Conservation (phyloP, 495 filamentous ascomycete genomes). For the Penicillium bovifimosum region DNA sequence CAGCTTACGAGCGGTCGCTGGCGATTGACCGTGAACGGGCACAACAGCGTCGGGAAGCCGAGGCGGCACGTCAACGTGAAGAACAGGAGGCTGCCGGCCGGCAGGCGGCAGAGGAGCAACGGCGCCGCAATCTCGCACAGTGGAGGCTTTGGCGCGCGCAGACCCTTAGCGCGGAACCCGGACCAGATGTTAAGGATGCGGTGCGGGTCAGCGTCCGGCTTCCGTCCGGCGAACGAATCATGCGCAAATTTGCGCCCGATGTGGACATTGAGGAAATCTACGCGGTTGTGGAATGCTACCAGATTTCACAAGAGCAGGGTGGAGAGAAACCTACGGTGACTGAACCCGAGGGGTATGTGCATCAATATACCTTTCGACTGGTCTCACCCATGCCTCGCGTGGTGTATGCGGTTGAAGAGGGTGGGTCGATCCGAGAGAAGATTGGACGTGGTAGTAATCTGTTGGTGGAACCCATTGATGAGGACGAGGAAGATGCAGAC, state of each 20-base stretch:
- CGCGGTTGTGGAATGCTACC: constrained; percentile 92
- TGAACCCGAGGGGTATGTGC: constrained; percentile 64
- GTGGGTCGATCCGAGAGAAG: constrained; percentile 58
- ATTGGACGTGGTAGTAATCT: constrained; percentile 84
- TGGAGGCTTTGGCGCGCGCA: constrained; percentile 80
- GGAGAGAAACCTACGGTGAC: constrained; percentile 21
- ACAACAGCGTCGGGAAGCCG: constrained; percentile 65
- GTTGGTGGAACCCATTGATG: constrained; percentile 69
- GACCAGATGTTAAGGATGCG: constrained; percentile 54
- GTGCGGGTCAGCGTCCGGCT: constrained; percentile 81
- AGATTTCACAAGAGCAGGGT: constrained; percentile 44
- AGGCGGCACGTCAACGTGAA: constrained; percentile 57
- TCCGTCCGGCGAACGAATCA: constrained; percentile 63
- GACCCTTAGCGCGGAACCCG: constrained; percentile 63
- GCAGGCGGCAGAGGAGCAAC: constrained; percentile 56
- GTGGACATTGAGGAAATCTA: constrained; percentile 82
- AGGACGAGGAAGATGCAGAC: constrained; percentile 48
- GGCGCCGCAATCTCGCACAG: constrained; percentile 52
- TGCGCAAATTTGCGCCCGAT: constrained; percentile 62
- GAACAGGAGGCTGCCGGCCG: constrained; percentile 59
- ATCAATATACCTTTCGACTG: constrained; percentile 74
- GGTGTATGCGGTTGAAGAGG: constrained; percentile 62
- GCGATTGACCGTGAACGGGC: constrained; percentile 82
- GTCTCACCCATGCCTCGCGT: constrained; percentile 77
- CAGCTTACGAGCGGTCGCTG: constrained; percentile 85